Conservation (phyloP, 2,329 filamentous ascomycete species). For the Cercospora canescens region DNA sequence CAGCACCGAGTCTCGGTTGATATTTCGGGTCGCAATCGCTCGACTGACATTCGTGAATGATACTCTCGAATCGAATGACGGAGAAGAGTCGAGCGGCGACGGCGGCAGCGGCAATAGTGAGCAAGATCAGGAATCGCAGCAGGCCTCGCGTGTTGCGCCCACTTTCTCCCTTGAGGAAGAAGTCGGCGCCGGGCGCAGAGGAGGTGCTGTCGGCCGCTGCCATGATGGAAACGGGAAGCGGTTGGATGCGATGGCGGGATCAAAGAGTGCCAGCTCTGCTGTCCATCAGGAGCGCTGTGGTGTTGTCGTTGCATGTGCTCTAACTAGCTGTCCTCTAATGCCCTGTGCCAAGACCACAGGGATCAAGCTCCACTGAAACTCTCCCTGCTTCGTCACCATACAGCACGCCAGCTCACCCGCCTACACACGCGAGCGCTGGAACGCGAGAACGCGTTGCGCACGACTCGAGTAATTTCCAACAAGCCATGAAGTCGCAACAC, state of each 20-base stretch:
- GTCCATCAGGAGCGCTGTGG: conserved; percentile 4
- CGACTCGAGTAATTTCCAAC: not conserved
- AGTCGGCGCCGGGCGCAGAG: conserved; percentile 28
- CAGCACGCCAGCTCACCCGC: too few species aligned
- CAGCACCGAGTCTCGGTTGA: conserved; percentile 17
- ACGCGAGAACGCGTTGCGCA: not conserved
- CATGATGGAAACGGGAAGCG: not conserved
- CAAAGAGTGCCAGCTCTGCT: conserved; percentile 6
- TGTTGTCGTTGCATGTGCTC: conserved; percentile 2
- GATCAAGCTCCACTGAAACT: conserved; percentile 1
- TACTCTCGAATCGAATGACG: conserved; percentile 98
- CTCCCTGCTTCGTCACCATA: not conserved
- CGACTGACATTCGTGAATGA: conserved; percentile 96
- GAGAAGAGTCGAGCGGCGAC: conserved; percentile 95
- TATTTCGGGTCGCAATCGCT: not conserved
- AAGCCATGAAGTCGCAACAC: not conserved
- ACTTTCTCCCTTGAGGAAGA: conserved; percentile 74
- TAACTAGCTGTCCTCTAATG: not conserved
- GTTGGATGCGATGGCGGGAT: not conserved
- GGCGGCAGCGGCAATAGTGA: conserved; percentile 86
- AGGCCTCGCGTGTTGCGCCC: conserved; percentile 80
- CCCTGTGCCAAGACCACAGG: not conserved
- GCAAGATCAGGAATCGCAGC: conserved; percentile 85
- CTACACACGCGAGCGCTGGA: not conserved
- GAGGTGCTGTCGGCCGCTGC: conserved; percentile 23